phyloP scores from a whole-genome alignment of 148 eudicot species.

The Chenopodium formosanum region DNA sequence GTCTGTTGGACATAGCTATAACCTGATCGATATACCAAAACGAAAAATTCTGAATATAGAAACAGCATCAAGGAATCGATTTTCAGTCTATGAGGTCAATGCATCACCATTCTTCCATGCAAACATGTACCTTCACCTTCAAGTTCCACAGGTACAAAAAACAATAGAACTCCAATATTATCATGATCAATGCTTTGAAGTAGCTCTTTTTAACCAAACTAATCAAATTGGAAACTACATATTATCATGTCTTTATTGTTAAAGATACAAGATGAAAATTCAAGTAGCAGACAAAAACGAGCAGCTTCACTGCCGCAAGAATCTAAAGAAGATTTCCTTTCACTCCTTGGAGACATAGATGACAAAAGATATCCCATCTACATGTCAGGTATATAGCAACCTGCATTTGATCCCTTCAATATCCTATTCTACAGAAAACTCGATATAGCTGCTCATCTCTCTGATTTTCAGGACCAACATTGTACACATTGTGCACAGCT shows the following conservation, averaged over 20 bases:
- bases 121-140: slow-evolving; percentile 88
- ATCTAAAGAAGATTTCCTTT: slow-evolving; percentile 62
- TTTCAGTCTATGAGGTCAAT: slow-evolving; percentile 49
- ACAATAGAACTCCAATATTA: neutral
- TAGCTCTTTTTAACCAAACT: slow-evolving; percentile 8
- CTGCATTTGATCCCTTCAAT: neutral
- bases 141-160: slow-evolving; percentile 55
- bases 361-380: slow-evolving; percentile 68
- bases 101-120: slow-evolving; percentile 77
- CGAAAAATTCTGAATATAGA: slow-evolving; percentile 75
- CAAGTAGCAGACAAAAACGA: slow-evolving; percentile 61
- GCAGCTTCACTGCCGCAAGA: slow-evolving; percentile 60
- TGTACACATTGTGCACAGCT: slow-evolving; percentile 73
- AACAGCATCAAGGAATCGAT: slow-evolving; percentile 69
- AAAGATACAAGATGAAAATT: slow-evolving; percentile 82
- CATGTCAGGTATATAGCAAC: slow-evolving; percentile 61
- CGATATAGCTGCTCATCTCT: neutral
- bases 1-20: slow-evolving; percentile 94
- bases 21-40: slow-evolving; percentile 53
- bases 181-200: neutral
- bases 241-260: slow-evolving; percentile 19
- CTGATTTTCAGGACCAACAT: slow-evolving; percentile 56
- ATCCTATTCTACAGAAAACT: neutral
- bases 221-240: neutral
- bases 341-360: slow-evolving; percentile 65